Conservation (phyloP, 768 basidiomycete species). For the Chalciporus piperatus region DNA sequence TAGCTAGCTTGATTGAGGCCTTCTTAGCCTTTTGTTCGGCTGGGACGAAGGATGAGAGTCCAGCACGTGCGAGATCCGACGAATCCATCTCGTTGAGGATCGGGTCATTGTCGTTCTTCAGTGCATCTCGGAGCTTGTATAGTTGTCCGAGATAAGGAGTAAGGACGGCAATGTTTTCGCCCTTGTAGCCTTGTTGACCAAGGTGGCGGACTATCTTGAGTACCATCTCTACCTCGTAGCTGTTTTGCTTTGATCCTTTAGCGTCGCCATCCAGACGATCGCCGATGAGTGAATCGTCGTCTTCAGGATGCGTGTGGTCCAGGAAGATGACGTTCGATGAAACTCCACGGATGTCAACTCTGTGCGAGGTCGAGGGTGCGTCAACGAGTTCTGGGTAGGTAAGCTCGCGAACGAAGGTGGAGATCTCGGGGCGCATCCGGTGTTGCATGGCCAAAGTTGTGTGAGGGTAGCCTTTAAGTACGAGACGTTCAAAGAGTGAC, state of each 20-base stretch:
- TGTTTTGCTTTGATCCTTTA: slow-evolving; percentile 59
- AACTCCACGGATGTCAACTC: slow-evolving; percentile 52
- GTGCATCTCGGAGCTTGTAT: slow-evolving; percentile 40
- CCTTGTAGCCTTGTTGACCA: slow-evolving; percentile 63
- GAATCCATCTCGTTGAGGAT: slow-evolving; percentile 63
- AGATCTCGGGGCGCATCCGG: slow-evolving; percentile 74
- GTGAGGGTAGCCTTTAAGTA: slow-evolving; percentile 61
- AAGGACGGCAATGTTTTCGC: slow-evolving; percentile 57
- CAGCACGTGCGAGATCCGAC: slow-evolving; percentile 53
- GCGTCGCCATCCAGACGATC: slow-evolving; percentile 46
- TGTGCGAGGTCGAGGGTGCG: slow-evolving; percentile 44
- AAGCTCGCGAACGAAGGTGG: slow-evolving; percentile 55
- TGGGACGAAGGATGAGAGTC: slow-evolving; percentile 38
- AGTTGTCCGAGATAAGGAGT: slow-evolving; percentile 73
- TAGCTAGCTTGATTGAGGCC: slow-evolving; percentile 49
- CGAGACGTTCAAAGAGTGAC: slow-evolving; percentile 67
- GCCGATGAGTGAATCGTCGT: slow-evolving; percentile 35
- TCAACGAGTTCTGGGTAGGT: slow-evolving; percentile 68
- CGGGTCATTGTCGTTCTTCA: slow-evolving; percentile 50
- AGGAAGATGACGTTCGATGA: slow-evolving; percentile 60
- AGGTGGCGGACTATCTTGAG: slow-evolving; percentile 64
- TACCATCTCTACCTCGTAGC: slow-evolving; percentile 58
- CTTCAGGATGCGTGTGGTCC: slow-evolving; percentile 56
- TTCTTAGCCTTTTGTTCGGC: slow-evolving; percentile 37
- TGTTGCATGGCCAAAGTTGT: slow-evolving; percentile 55